phyloP scores from a whole-genome alignment of 2,329 filamentous ascomycete genomes.

The Colletotrichum scovillei region DNA sequence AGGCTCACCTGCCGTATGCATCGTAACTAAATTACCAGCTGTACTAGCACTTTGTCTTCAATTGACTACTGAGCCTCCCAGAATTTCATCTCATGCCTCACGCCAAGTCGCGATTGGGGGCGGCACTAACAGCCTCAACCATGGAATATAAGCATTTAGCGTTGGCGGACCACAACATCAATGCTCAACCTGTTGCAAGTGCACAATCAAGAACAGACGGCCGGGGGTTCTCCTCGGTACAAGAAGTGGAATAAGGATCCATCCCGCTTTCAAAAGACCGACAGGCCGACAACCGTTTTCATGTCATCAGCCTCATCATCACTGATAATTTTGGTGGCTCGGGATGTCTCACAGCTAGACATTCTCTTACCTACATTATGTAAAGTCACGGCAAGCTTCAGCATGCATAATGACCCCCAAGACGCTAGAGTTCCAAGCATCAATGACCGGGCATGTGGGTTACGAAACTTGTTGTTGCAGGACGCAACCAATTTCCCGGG shows the following conservation, averaged over 20 bases:
- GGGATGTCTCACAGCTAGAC: not conserved
- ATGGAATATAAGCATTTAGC: not conserved
- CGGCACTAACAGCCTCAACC: not conserved
- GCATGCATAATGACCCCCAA: conserved; percentile 1
- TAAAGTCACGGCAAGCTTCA: conserved; percentile 3
- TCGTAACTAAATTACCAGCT: not conserved
- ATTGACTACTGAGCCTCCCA: not conserved
- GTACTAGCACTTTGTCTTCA: not conserved
- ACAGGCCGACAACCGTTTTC: not conserved
- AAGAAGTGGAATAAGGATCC: not conserved
- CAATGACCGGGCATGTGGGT: not conserved
- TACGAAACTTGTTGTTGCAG: conserved; percentile 14
- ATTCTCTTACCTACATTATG: not conserved
- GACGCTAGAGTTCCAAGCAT: not conserved
- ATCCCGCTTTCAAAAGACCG: not conserved
- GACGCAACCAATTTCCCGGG: conserved; percentile 26
- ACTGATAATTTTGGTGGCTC: not conserved
- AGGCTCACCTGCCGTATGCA: not conserved
- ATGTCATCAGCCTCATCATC: not conserved
- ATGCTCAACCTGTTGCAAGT: not conserved
- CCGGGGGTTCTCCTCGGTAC: not conserved
- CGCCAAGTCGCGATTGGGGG: not conserved
- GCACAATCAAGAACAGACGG: not conserved
- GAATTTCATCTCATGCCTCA: not conserved
- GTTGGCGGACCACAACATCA: not conserved